Evolutionary conservation across 2,329 filamentous ascomycete genomes (phyloP), one percentile per base, ranked within the genome.

Genomic region (Albophoma yamanashiensis): DNA sequence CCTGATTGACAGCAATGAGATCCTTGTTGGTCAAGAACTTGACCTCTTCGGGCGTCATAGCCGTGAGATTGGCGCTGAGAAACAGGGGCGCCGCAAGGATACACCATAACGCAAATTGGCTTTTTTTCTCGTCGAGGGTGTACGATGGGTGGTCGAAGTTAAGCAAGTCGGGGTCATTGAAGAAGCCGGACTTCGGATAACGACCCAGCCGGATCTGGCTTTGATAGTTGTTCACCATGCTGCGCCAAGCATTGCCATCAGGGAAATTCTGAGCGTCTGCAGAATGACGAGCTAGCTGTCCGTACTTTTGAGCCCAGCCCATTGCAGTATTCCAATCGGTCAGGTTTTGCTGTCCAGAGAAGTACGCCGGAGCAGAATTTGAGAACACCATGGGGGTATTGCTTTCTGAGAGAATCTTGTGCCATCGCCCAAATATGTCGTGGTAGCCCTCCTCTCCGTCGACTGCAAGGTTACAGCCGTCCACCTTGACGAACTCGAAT

Each of bases 141-240:
- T 71, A 67, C 38, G 70, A 69, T 4, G 69, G 69, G 58, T 72
- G 73, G 55, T 74, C 73, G 15, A 69, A 65, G 57, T 71, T 74
- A 56, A 75, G 64, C 55, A 74, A 74, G 59, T 75, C 73, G 4
- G 73, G 72, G 60, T 75, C 73, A 59, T 75, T 75, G 65, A 71
- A 71, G 63, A 69, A 75, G 9, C 72, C 71, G 31, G 70, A 70
- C 36, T 65, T 66, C 64, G 75, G 73, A 66, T 70, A 75, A 43
- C 76, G 72, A 17, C 74, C 71, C 1, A 79, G 65, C n/a, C 73
- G 70, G 8, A 74, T 69, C 57, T 79, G 68, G 60, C 75, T 76
- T 42, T 71, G 71, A 60, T 80, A 80, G 63, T 81, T 81, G 62
- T 71, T 72, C 71, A 78, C 74, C 59, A 81, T 73, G 61, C 76